Base-by-base conservation (phyloP, 208 protist species). In the Trypanosoma platydactyli region DNA sequence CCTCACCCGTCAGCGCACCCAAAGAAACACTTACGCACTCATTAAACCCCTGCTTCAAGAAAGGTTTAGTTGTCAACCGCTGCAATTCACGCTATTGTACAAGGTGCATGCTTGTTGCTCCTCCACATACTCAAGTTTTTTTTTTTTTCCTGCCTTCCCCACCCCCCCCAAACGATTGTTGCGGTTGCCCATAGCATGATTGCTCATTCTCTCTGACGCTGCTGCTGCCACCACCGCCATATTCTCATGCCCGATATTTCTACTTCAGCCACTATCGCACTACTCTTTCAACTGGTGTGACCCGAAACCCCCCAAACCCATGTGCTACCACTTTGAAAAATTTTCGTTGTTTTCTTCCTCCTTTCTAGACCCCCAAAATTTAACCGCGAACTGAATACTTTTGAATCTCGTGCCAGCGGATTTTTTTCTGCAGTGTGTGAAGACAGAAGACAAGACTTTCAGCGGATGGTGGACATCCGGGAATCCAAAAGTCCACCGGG, bases 401-500 rank as follows among this genome's bases (percentile, higher is more conserved):
- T 64, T 95, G 91, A 66, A 97, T 95, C 63, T 97, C 91, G 56
- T 97, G 87, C 88, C 89, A 94, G 75, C 89, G 86, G 27, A 97
- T 96, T 80, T 97, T 97, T 78, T 94, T 96, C 73, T 95, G 90
- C 55, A 97, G 77, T 61, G 84, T 89, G 66, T 95, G 90, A 35
- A 97, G 77, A 57, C 91, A 95, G 67, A 95, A 97, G 1, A 97
- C 84, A 15, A 97, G 76, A 30, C 88, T 92, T 81, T 97, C 91
- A 0, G 98, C 97, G 0, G 97, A 98, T 15, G 98, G 98, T 46
- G 98, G 98, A 89, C 98, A 99, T 60, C 98, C 98, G 57, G 98
- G 98, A 52, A 99, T 98, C 86, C 98, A 99, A 69, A 99, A 97
- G 81, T 99, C 98, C 5, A 99, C 98, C 49, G 98, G 97, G 40